A percentile compares a stretch with the other conserved stretches of the same genome.
These are phyloP conservation scores for Eimeria maxima DNA, from an alignment of 169 alveolate species.

Conservation along the genomic window DNA sequence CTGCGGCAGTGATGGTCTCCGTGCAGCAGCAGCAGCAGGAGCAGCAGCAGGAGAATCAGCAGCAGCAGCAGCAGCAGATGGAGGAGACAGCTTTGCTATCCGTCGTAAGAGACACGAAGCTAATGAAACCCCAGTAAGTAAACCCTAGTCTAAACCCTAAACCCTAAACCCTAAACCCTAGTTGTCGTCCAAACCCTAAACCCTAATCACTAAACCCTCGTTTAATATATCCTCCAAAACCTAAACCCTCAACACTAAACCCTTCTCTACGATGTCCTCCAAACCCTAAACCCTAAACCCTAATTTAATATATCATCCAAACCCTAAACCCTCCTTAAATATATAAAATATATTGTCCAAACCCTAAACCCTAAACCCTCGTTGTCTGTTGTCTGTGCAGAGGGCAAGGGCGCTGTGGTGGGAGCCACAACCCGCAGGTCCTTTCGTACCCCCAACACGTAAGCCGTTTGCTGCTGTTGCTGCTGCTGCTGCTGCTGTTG, in stretches of 20 bases:
- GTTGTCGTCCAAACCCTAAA: background rate
- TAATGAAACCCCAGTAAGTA: constrained; percentile 35
- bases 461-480: background rate
- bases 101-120: constrained; percentile 32
- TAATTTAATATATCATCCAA: background rate
- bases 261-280: background rate
- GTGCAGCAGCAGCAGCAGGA: constrained; percentile 21
- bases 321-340: background rate
- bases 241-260: background rate
- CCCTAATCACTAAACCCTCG: background rate
- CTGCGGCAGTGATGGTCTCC: constrained; percentile 21
- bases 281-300: constrained; percentile 23
- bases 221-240: background rate
- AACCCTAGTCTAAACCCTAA: constrained; percentile 1
- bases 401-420: constrained; percentile 23
- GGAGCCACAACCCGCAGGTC: constrained; percentile 31
- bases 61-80: constrained; percentile 17
- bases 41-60: background rate
- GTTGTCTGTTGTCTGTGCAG: background rate
- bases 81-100: constrained; percentile 27
- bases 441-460: constrained; percentile 15
- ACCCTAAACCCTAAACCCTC: constrained; percentile 24
- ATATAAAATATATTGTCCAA: background rate
- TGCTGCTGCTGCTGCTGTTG: constrained; percentile 29
- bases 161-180: background rate